These are phyloP conservation scores for Suillus plorans DNA, from an alignment of 768 basidiomycete genomes.

Conservation along the genomic window DNA sequence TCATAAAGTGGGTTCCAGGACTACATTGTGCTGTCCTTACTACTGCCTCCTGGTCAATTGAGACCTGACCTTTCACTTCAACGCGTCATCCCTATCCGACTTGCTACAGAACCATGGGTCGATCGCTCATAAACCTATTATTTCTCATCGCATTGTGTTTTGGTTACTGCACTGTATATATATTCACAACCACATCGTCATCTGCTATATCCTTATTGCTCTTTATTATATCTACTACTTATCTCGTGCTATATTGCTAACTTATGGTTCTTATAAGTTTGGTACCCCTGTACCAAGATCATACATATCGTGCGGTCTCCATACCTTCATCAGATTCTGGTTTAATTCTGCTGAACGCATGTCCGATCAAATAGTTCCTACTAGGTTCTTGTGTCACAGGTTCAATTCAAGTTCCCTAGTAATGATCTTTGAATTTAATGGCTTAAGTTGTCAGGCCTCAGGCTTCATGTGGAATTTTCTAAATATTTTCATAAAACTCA, in stretches of 20 bases:
- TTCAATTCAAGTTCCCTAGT: too few relatives aligned
- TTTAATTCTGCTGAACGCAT: neutral
- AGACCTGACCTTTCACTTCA: constrained; percentile 37
- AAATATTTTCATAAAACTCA: too few relatives aligned
- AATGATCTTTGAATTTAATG: too few relatives aligned
- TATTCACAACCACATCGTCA: neutral
- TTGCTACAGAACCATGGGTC: constrained; percentile 61
- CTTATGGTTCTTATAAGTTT: neutral
- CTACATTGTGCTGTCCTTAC: constrained; percentile 52
- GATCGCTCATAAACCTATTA: constrained; percentile 22
- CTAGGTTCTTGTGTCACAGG: too few relatives aligned
- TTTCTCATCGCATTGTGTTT: neutral
- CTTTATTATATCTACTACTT: neutral
- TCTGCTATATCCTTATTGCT: constrained; percentile 1
- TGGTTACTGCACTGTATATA: neutral
- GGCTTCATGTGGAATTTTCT: too few relatives aligned
- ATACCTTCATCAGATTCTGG: neutral
- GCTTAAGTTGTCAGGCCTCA: too few relatives aligned
- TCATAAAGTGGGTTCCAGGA: constrained; percentile 41
- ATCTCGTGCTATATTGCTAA: neutral
- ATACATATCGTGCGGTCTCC: neutral
- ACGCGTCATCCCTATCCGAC: constrained; percentile 53
- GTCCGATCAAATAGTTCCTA: too few relatives aligned
- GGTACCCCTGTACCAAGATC: neutral
- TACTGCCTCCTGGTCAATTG: constrained; percentile 36